These are phyloP conservation scores for Ustilago xerochloae DNA, from an alignment of 1,284 basidiomycete species.

Conservation along the genomic window DNA sequence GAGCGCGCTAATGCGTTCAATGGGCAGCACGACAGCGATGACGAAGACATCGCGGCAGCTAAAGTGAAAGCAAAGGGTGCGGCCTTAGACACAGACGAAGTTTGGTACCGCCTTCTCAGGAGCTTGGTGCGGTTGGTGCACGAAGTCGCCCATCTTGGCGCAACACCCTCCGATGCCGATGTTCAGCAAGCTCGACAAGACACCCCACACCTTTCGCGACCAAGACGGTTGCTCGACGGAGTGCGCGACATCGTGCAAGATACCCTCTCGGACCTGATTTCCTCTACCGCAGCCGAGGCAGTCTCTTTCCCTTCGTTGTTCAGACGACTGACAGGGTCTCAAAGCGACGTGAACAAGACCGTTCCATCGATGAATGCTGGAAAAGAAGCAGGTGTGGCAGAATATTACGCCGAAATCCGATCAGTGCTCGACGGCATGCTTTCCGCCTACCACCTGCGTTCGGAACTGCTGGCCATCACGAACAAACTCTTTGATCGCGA, in stretches of 20 bases:
- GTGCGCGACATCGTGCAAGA: slow-evolving; percentile 79
- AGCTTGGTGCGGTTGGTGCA: slow-evolving; percentile 85
- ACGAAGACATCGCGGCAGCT: slow-evolving; percentile 20
- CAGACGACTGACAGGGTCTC: slow-evolving; percentile 77
- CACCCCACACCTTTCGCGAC: too few species aligned
- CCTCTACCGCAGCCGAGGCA: slow-evolving; percentile 81
- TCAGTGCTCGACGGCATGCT: slow-evolving; percentile 91
- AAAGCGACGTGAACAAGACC: slow-evolving; percentile 72
- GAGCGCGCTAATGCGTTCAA: slow-evolving; percentile 38
- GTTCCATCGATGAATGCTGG: slow-evolving; percentile 47
- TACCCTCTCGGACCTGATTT: slow-evolving; percentile 85
- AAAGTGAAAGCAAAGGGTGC: neutral
- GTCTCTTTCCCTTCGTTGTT: slow-evolving; percentile 92
- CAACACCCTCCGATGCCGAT: neutral
- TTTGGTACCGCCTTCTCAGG: slow-evolving; percentile 88
- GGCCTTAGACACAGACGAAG: slow-evolving; percentile 76
- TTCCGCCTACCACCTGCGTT: slow-evolving; percentile 89
- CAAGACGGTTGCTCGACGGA: slow-evolving; percentile 23
- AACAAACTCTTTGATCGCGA: slow-evolving; percentile 85
- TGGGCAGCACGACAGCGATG: slow-evolving; percentile 39
- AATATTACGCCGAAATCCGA: slow-evolving; percentile 86
- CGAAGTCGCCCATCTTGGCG: slow-evolving; percentile 28
- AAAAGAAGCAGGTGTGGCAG: slow-evolving; percentile 19
- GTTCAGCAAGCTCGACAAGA: neutral
- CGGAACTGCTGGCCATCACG: slow-evolving; percentile 88